These are phyloP conservation scores for Cephalotrichum gorgonifer DNA, from an alignment of 2,329 filamentous ascomycete genomes.

Conservation along the genomic window DNA sequence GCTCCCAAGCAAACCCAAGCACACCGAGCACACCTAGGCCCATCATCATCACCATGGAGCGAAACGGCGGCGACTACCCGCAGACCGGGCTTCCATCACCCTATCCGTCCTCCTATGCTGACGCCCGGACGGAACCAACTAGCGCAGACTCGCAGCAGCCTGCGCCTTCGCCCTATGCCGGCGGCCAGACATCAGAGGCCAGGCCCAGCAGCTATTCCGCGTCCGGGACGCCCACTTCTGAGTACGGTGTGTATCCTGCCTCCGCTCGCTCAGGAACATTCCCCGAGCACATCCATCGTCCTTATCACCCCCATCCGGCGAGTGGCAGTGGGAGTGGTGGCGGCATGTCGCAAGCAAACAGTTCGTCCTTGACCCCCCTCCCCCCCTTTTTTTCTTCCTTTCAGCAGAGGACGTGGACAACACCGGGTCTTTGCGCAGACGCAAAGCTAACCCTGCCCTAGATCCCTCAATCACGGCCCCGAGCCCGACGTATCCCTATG, in stretches of 20 bases:
- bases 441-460: conserved; percentile 40
- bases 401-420: neutral
- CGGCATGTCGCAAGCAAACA: conserved; percentile 94
- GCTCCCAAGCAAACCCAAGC: neutral
- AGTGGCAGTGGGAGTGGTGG: conserved; percentile 62
- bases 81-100: conserved; percentile 79
- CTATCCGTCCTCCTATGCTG: conserved; percentile 54
- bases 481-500: conserved; percentile 80
- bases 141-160: conserved; percentile 86
- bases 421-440: neutral
- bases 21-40: no score
- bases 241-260: conserved; percentile 70
- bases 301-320: conserved; percentile 69
- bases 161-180: conserved; percentile 66
- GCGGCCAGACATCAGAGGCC: conserved; percentile 66
- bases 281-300: conserved; percentile 77
- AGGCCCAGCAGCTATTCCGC: conserved; percentile 61
- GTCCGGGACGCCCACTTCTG: conserved; percentile 76
- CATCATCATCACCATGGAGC: conserved; percentile 36
- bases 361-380: no score
- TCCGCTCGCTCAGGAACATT: conserved; percentile 75
- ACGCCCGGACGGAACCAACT: conserved; percentile 74
- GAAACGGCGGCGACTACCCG: conserved; percentile 64
- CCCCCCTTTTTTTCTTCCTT: conserved; percentile 31
- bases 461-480: conserved; percentile 94